Percentiles rank a stretch among this genome's conserved stretches.
Conservation (phyloP, 768 basidiomycete genomes). For the Rhodotorula sphaerocarpa region DNA sequence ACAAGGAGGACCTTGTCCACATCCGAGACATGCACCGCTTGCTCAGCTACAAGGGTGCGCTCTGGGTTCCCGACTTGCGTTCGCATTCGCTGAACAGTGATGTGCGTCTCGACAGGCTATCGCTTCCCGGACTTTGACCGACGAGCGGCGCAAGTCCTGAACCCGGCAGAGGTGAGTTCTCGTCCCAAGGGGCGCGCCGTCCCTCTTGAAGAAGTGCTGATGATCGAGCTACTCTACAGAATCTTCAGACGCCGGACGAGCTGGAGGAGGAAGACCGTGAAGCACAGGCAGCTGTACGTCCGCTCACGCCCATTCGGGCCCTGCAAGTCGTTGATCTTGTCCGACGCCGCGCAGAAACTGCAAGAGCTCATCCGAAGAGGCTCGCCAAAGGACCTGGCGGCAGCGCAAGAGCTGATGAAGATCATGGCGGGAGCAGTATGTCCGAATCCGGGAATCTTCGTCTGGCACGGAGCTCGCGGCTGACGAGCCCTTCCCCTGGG, state of each 20-base stretch:
- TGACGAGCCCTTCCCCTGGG: no score
- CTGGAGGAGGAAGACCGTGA: constrained; percentile 89
- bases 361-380: constrained; percentile 95
- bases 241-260: constrained; percentile 88
- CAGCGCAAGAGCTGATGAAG: constrained; percentile 97
- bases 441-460: no score
- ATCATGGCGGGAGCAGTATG: constrained; percentile 71
- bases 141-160: constrained; percentile 42
- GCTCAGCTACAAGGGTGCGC: constrained; percentile 81
- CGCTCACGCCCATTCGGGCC: background rate
- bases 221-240: no score
- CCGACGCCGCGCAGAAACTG: constrained; percentile 53
- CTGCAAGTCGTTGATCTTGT: no score
- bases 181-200: background rate
- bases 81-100: no score
- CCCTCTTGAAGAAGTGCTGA: background rate
- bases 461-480: no score
- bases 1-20: constrained; percentile 93
- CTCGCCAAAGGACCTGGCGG: constrained; percentile 86
- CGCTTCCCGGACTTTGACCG: constrained; percentile 48
- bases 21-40: constrained; percentile 96
- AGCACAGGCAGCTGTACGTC: constrained; percentile 66
- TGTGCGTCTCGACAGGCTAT: constrained; percentile 42
- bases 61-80: background rate
- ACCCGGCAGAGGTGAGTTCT: constrained; percentile 45